These are phyloP conservation scores for Rutstroemia sp. DNA, from an alignment of 2,329 filamentous ascomycete species.

Conservation along the genomic window DNA sequence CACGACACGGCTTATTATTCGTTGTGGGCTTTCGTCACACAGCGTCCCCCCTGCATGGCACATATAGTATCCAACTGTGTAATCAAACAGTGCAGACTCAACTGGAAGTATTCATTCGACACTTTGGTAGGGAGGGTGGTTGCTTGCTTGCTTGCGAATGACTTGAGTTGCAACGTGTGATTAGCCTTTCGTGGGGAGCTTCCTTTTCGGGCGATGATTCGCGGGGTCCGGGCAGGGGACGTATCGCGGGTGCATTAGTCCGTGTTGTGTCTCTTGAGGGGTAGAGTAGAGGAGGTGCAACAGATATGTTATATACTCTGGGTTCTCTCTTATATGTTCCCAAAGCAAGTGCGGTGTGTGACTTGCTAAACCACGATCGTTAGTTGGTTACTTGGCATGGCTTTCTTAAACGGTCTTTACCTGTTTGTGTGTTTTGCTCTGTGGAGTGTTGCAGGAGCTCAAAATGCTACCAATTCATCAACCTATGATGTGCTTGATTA, in stretches of 20 bases:
- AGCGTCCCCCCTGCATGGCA: slow-evolving; percentile 1
- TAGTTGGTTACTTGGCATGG: slow-evolving; percentile 6
- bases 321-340: background rate
- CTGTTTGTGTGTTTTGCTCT: slow-evolving; percentile 1
- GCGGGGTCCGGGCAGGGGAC: background rate
- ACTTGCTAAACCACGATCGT: background rate
- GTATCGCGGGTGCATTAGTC: background rate
- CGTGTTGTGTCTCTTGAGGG: background rate
- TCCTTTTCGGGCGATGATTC: slow-evolving; percentile 2
- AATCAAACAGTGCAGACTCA: background rate
- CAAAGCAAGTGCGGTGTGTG: background rate
- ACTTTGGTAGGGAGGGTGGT: too few relatives aligned
- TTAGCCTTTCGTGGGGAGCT: background rate
- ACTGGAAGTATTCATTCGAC: too few relatives aligned
- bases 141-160: too few relatives aligned
- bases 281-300: background rate
- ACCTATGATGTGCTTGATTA: slow-evolving; percentile 34
- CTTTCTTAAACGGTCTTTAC: background rate
- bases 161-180: background rate
- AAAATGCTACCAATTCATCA: slow-evolving; percentile 15
- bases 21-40: background rate
- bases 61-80: slow-evolving; percentile 1
- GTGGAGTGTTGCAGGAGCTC: slow-evolving; percentile 5
- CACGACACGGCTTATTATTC: background rate
- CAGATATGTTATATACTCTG: background rate